Evolutionary conservation across 2,329 filamentous ascomycete genomes (phyloP), one percentile per base, ranked within the genome.

Genomic region (Coniochaeta sp.): DNA sequence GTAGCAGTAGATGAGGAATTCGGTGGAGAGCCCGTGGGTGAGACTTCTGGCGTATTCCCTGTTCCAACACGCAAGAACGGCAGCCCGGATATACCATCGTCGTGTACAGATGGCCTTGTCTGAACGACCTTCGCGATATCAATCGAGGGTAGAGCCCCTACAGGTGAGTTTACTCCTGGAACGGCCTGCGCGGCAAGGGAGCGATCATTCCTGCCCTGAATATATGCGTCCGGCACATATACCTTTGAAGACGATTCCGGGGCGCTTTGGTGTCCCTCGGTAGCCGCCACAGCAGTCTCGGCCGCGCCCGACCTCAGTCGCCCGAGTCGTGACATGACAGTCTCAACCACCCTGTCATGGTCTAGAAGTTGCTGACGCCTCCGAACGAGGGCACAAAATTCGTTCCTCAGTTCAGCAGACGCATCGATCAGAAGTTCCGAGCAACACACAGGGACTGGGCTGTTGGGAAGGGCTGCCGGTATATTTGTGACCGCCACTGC

Each of bases 41-140:
- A 69, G 58, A 64, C 66, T 6, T 63, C 65, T 6, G 68, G 63
- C 33, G 69, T 65, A 19, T 73, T 71, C 1, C 72, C 68, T 16
- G 70, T 73, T 34, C 70, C 67, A 17, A 82, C 79, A 26, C 81
- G 75, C 14, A 81, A 70, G 64, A 85, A 85, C 0, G 82, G 82
- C 62, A 72, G 81, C 24, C 82, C 81, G 7, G 81, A 79, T 31
- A 85, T 81, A 11, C 82, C 82, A 63, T 83, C 80, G 58, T 80
- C 76, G 7, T 69, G 61, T 9, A 64, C 60, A 6, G 70, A 70
- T 36, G 67, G 66, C 58, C 65, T 68, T 17, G 63, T 62, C 38
- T 65, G 63, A 17, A 67, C 60, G 16, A 65, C 55, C 8, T 62
- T 61, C n/a, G 63, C 67, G 26, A 63, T 64, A 19, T 36, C 22